A percentile compares a stretch with the other conserved stretches of the same genome.
Conservation (phyloP, 2,329 filamentous ascomycete species). For the Botrytis galanthina region DNA sequence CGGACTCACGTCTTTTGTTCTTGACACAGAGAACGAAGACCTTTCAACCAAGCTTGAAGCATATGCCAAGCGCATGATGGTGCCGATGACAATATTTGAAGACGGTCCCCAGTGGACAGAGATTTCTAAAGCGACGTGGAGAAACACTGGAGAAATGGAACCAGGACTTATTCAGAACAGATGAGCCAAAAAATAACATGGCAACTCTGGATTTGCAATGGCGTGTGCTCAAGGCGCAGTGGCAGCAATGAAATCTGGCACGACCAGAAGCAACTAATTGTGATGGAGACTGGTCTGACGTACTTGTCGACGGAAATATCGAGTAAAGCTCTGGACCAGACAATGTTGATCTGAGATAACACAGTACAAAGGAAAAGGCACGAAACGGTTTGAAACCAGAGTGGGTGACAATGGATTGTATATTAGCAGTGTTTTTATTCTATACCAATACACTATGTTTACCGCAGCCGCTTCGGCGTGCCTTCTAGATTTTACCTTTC, state of each 20-base stretch:
- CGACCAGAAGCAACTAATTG: neutral
- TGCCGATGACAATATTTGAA: neutral
- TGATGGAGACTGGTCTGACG: neutral
- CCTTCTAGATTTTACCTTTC: neutral
- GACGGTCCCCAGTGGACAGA: neutral
- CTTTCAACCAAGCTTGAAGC: conserved; percentile 44
- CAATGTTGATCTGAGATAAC: neutral
- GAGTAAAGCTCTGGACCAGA: neutral
- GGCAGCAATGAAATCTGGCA: neutral
- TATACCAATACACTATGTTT: neutral
- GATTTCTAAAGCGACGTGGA: neutral
- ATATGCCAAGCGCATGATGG: conserved; percentile 47
- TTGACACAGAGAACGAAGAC: conserved; percentile 61
- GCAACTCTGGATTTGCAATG: neutral
- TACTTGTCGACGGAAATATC: neutral
- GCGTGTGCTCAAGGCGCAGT: neutral
- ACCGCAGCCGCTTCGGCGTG: neutral
- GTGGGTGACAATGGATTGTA: neutral
- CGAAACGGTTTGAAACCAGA: neutral
- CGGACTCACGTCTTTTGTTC: conserved; percentile 47
- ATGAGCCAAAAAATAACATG: neutral
- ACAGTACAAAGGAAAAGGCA: neutral
- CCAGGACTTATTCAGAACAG: neutral
- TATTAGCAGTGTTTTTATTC: neutral
- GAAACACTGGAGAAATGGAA: neutral